Base-by-base conservation (phyloP, 2,329 filamentous ascomycete species). In the Talaromyces sp. region DNA sequence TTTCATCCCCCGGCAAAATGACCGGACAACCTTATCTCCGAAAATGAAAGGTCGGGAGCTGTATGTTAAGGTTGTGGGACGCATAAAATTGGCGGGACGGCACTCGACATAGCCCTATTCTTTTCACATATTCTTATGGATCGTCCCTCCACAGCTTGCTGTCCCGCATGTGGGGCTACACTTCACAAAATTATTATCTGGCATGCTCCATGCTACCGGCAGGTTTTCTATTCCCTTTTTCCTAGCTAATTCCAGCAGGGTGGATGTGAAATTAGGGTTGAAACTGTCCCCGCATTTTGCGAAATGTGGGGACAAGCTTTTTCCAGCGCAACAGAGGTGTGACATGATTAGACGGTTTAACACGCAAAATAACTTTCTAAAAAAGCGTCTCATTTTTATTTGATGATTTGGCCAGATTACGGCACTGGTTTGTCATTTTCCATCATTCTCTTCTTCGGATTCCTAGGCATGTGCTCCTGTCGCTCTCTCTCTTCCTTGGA, bases 391-490 rank as follows among this genome's bases (percentile, higher is more conserved):
- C 7, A 29, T 31, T 27, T n/a, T 17, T 17, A 38, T 27, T 51
- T 19, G n/a, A 32, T n/a, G 59, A 61, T 38, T 24, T 46, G 9
- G 43, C 21, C 43, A 46, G 43, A 46, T 46, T 10, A 46, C 48
- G 48, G 55, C 31, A 31, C n/a, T n/a, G n/a, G n/a, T n/a, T n/a
- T 71, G 65, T 6, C 63, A 26, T 26, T 68, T 60, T 79, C 75
- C 77, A 79, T 78, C 74, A 79, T 76, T 61, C 77, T 76, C 67
- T 80, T 80, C 68, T 77, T 77, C 35, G 76, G 76, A 70, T 79
- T 79, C 57, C 74, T 64, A 10, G 74, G 74, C 59, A 70, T 59
- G 56, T 70, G 65, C 59, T 74, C 72, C 65, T 77, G 73, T 58
- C 73, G 68, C 63, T 65, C 65, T 59, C 69, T 70, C 64, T 77